Evolutionary conservation across 169 alveolate genomes (phyloP).

Genomic region (Eimeria acervulina): DNA sequence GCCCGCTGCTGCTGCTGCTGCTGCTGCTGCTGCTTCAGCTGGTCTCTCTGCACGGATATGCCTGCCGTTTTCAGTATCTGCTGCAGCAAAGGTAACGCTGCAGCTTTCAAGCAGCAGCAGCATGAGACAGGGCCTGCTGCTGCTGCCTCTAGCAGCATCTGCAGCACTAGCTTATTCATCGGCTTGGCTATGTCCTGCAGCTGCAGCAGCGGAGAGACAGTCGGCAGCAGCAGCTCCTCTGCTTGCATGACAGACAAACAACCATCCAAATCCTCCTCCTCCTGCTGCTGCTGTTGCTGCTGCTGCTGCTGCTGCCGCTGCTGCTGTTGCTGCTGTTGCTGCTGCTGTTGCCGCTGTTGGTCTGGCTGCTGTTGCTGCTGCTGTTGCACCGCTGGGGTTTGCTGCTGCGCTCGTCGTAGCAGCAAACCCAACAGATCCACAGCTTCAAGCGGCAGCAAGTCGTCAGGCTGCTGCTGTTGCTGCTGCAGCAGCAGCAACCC

Average conservation of each 20-base stretch:
- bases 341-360: neutral
- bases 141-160: slow-evolving; percentile 20
- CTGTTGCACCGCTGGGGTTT: neutral
- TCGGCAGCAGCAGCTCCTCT: slow-evolving; percentile 45
- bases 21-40: slow-evolving; percentile 49
- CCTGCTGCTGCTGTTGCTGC: slow-evolving; percentile 31
- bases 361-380: neutral
- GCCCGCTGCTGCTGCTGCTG: slow-evolving; percentile 25
- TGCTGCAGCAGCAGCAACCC: slow-evolving; percentile 62
- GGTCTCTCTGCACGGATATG: neutral
- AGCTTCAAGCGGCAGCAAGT: slow-evolving; percentile 27
- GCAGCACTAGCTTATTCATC: neutral
- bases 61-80: neutral
- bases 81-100: slow-evolving; percentile 36
- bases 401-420: slow-evolving; percentile 11
- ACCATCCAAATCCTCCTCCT: neutral
- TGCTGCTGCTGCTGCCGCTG: slow-evolving; percentile 42
- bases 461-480: slow-evolving; percentile 70
- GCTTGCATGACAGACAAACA: neutral
- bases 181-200: slow-evolving; percentile 10
- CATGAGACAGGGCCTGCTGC: slow-evolving; percentile 38
- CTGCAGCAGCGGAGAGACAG: slow-evolving; percentile 9
- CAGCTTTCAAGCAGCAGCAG: slow-evolving; percentile 22
- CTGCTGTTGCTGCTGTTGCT: neutral
- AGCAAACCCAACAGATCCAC: slow-evolving; percentile 27